Evolutionary conservation across 768 basidiomycete genomes (phyloP).

Genomic region (Phlegmacium glaucopus): DNA sequence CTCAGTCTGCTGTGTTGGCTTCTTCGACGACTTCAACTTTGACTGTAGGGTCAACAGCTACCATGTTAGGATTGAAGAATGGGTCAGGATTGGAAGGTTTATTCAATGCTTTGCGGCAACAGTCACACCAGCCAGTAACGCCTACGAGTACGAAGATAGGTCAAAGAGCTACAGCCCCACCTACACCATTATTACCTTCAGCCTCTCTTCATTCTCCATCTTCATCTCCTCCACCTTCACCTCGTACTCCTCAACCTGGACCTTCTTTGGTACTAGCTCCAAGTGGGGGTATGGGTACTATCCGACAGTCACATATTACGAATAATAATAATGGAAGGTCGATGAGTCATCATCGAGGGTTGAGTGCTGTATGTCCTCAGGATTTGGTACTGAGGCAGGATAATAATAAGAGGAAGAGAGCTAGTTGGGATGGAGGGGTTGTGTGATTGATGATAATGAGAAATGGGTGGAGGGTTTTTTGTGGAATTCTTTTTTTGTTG

Average conservation of each 20-base stretch:
- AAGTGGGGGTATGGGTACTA: conserved; percentile 4
- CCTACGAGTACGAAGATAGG: neutral
- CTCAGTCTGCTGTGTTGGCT: conserved; percentile 18
- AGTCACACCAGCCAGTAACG: neutral
- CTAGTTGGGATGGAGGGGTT: conserved; percentile 42
- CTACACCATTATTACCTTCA: neutral
- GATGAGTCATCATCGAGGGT: conserved; percentile 40
- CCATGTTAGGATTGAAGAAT: neutral
- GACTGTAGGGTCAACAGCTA: too few relatives aligned
- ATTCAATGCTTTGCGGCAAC: conserved; percentile 3
- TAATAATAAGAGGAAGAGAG: conserved; percentile 38
- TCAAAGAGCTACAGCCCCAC: neutral
- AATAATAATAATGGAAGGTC: conserved; percentile 18
- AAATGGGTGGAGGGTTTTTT: too few relatives aligned
- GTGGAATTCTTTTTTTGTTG: too few relatives aligned
- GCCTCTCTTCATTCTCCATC: neutral
- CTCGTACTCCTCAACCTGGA: neutral
- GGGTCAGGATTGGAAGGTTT: conserved; percentile 1
- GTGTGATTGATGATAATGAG: too few relatives aligned
- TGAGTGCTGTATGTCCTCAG: conserved; percentile 42
- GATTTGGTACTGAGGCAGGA: conserved; percentile 31
- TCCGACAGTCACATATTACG: conserved; percentile 7
- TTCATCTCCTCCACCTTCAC: neutral
- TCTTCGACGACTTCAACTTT: conserved; percentile 9
- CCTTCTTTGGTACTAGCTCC: neutral